Conservation (phyloP, 169 alveolate genomes). For the Plasmodium coatneyi region DNA sequence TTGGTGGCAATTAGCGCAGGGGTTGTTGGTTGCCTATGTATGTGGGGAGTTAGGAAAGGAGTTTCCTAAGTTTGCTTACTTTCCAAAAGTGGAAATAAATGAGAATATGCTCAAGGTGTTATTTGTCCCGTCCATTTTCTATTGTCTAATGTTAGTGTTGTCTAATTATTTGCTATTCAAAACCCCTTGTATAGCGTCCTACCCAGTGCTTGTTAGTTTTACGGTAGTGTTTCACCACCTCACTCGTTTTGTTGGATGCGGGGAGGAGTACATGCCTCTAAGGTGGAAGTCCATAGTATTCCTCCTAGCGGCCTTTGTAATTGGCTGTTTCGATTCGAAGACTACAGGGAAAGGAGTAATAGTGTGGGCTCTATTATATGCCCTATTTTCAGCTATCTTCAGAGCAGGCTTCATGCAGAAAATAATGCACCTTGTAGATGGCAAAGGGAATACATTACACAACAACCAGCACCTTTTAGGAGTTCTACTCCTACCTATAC, state of each 20-base stretch:
- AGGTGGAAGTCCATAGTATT: conserved; percentile 91
- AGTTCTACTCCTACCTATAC: conserved; percentile 88
- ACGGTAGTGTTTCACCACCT: conserved; percentile 95
- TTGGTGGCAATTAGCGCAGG: conserved; percentile 94
- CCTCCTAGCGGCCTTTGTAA: conserved; percentile 88
- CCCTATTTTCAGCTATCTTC: conserved; percentile 92
- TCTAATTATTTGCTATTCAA: conserved; percentile 91
- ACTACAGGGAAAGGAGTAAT: conserved; percentile 90
- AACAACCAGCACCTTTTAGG: conserved; percentile 93
- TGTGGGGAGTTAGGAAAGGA: conserved; percentile 91
- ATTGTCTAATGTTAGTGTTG: conserved; percentile 90
- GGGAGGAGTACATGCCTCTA: conserved; percentile 93
- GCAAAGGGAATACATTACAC: conserved; percentile 93
- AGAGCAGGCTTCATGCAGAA: conserved; percentile 94
- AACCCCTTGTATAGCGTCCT: conserved; percentile 92
- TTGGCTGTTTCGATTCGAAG: conserved; percentile 92
- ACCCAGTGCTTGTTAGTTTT: conserved; percentile 92
- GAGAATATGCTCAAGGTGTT: conserved; percentile 84
- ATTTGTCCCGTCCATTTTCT: conserved; percentile 89
- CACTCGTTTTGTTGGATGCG: conserved; percentile 93
- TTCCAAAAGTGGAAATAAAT: conserved; percentile 88
- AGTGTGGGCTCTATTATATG: conserved; percentile 90
- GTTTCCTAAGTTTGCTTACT: conserved; percentile 89
- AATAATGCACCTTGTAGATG: conserved; percentile 92
- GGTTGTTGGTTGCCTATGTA: conserved; percentile 92